These are phyloP conservation scores for Mucor velutinosus DNA, from an alignment of 371 early-diverging fungal species.

Conservation along the genomic window DNA sequence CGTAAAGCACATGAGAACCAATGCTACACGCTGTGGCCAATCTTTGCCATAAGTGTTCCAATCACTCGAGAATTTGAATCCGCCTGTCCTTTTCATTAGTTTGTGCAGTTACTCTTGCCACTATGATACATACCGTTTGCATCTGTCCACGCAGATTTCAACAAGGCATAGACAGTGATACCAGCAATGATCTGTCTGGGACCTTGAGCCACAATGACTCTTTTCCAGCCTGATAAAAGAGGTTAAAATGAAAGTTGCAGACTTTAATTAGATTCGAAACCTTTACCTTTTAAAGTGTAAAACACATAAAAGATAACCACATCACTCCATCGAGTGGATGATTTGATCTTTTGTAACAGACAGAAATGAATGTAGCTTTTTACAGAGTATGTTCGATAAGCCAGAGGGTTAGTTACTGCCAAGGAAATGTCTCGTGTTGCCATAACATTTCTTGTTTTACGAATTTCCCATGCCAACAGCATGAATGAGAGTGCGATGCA, in stretches of 20 bases:
- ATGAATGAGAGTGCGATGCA: slow-evolving; percentile 73
- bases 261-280: background rate
- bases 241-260: background rate
- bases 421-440: slow-evolving; percentile 74
- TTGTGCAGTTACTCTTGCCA: background rate
- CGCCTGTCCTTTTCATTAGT: background rate
- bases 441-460: slow-evolving; percentile 70
- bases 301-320: slow-evolving; percentile 85
- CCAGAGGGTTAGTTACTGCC: slow-evolving; percentile 76
- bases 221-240: slow-evolving; percentile 73
- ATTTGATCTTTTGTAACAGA: slow-evolving; percentile 75
- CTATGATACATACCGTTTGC: slow-evolving; percentile 12
- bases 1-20: slow-evolving; percentile 64
- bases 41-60: slow-evolving; percentile 37
- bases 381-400: slow-evolving; percentile 67
- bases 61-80: slow-evolving; percentile 29
- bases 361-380: slow-evolving; percentile 76
- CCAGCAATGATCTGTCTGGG: slow-evolving; percentile 78
- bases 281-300: slow-evolving; percentile 77
- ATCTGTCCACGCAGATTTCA: slow-evolving; percentile 37
- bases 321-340: slow-evolving; percentile 67
- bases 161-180: slow-evolving; percentile 37
- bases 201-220: slow-evolving; percentile 81
- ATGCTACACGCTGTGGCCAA: slow-evolving; percentile 38
- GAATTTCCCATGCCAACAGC: slow-evolving; percentile 71